phyloP scores from a whole-genome alignment of 495 filamentous ascomycete genomes.

The Neurospora africana region DNA sequence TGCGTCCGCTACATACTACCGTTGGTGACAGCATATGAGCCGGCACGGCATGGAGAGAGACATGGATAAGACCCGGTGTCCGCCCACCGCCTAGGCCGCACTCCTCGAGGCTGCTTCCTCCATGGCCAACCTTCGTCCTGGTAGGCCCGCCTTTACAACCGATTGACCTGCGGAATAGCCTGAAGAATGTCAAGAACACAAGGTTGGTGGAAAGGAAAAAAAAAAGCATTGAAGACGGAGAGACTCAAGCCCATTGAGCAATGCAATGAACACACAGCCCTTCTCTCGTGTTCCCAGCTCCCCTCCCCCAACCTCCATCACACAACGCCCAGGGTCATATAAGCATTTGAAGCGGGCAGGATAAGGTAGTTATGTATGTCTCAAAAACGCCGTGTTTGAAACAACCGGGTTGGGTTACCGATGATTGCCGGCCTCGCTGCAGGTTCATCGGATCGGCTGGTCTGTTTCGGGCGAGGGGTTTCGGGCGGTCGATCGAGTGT shows the following conservation, averaged over 20 bases:
- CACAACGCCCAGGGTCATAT: not conserved
- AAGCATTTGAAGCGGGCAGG: no score
- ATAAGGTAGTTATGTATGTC: not conserved
- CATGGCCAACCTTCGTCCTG: not conserved
- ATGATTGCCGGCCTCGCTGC: slow-evolving; percentile 2
- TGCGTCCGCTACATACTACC: not conserved
- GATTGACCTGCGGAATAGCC: not conserved
- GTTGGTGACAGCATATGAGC: not conserved
- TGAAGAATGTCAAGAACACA: not conserved
- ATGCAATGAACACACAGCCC: not conserved
- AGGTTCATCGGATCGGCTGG: slow-evolving; percentile 7
- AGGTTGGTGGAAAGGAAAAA: not conserved
- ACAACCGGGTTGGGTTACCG: not conserved
- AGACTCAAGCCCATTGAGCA: not conserved
- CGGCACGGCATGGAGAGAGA: not conserved
- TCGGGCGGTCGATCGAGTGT: not conserved
- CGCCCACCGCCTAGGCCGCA: not conserved
- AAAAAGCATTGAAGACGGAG: not conserved
- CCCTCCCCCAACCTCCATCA: not conserved
- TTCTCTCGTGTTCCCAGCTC: not conserved
- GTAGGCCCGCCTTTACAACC: not conserved
- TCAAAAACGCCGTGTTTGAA: not conserved
- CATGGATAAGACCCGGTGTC: not conserved
- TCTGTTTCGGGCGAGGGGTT: not conserved
- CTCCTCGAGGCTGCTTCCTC: not conserved